Percentiles rank a stretch among this genome's conserved stretches.
Conservation (phyloP, 1,139 yeast species). For the Pichia terricola region DNA sequence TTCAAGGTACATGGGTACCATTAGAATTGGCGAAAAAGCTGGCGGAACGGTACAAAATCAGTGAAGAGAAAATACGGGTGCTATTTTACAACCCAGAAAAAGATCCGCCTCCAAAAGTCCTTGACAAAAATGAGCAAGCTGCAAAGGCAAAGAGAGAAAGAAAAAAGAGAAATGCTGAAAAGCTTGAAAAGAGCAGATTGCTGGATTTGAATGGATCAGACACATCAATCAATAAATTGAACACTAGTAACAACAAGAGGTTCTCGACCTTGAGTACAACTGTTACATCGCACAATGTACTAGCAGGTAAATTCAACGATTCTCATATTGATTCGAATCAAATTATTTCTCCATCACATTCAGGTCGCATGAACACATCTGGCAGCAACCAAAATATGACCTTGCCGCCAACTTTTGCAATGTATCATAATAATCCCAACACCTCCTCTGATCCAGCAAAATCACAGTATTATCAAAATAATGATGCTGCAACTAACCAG, state of each 20-base stretch:
- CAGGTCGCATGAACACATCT: too few species aligned
- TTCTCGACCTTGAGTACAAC: too few species aligned
- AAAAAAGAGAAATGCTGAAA: not conserved
- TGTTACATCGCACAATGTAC: too few species aligned
- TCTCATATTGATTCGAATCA: too few species aligned
- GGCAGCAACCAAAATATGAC: not conserved
- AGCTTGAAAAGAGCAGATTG: not conserved
- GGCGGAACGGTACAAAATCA: conserved; percentile 39
- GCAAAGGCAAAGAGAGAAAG: not conserved
- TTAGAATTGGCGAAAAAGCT: conserved; percentile 38
- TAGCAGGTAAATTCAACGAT: too few species aligned
- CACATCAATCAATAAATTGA: too few species aligned
- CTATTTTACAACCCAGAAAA: conserved; percentile 21
- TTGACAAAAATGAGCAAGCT: not conserved
- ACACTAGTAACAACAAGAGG: too few species aligned
- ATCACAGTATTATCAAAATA: too few species aligned
- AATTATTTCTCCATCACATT: too few species aligned
- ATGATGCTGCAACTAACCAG: too few species aligned
- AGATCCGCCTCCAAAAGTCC: not conserved
- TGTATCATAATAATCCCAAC: conserved; percentile 3
- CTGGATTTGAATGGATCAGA: too few species aligned
- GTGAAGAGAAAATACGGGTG: conserved; percentile 32
- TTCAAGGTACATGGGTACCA: conserved; percentile 57
- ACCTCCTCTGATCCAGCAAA: too few species aligned
- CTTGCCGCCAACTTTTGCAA: conserved; percentile 16